Evolutionary conservation across 2,329 filamentous ascomycete genomes (phyloP).

Genomic region (Aspergillus vadensis): DNA sequence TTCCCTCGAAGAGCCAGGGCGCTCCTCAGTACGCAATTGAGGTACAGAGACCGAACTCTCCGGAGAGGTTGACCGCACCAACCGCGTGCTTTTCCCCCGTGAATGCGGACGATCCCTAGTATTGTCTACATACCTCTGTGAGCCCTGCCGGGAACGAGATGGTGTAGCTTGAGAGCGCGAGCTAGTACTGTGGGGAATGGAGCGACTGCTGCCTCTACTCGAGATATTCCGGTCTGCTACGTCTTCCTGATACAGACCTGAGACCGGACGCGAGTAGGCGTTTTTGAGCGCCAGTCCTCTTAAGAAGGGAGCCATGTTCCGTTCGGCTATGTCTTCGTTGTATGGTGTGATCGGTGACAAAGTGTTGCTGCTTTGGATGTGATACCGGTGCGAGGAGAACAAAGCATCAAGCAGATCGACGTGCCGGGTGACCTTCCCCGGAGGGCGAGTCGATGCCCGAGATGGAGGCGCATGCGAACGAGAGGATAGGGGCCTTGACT

Average conservation of each 20-base stretch:
- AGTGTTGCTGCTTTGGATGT: constrained; percentile 22
- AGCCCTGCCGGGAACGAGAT: constrained; percentile 13
- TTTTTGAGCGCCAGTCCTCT: constrained; percentile 29
- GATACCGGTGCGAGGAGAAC: constrained; percentile 37
- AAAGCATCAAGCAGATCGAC: constrained; percentile 45
- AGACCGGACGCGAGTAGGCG: constrained; percentile 35
- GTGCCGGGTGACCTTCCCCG: constrained; percentile 34
- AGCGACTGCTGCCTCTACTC: constrained; percentile 24
- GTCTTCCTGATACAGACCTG: constrained; percentile 45
- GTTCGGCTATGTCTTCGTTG: constrained; percentile 48
- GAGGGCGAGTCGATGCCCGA: constrained; percentile 25
- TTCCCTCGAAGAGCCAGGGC: constrained; percentile 1
- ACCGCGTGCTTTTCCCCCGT: constrained; percentile 11
- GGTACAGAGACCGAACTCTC: constrained; percentile 6
- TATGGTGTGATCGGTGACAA: constrained; percentile 39
- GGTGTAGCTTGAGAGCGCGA: constrained; percentile 21
- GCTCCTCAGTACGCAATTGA: constrained; percentile 5
- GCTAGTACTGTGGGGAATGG: constrained; percentile 25
- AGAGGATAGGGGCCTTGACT: constrained; percentile 31
- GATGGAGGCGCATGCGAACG: constrained; percentile 28
- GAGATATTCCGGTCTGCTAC: constrained; percentile 45
- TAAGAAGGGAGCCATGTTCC: constrained; percentile 42
- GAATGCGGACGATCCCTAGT: constrained; percentile 6
- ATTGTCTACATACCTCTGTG: background rate
- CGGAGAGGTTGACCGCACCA: constrained; percentile 19